Percentiles rank a stretch among this genome's conserved stretches.
Evolutionary conservation across 2,329 filamentous ascomycete genomes (phyloP).

Genomic region (Alternaria tenuissima): DNA sequence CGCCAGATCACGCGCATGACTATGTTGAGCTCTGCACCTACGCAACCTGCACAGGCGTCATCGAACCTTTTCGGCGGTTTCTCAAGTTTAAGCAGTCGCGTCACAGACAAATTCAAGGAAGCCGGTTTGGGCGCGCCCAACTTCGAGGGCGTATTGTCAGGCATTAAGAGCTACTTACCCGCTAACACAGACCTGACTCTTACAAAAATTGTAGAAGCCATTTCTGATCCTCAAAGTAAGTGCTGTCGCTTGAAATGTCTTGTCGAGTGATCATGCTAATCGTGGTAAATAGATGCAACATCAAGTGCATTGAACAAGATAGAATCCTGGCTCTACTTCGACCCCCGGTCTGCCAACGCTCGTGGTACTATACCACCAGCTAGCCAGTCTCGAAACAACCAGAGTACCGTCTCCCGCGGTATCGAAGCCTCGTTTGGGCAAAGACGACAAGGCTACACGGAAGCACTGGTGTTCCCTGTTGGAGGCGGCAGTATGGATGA

Average conservation of each 20-base stretch:
- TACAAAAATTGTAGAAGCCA: constrained; percentile 96
- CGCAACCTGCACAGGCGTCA: constrained; percentile 69
- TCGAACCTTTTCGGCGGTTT: constrained; percentile 92
- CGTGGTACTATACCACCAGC: constrained; percentile 89
- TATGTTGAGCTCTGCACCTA: constrained; percentile 87
- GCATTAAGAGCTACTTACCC: constrained; percentile 98
- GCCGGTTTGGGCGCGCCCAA: constrained; percentile 80
- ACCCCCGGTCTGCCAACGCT: constrained; percentile 91
- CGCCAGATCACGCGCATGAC: constrained; percentile 97
- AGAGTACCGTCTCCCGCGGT: constrained; percentile 60
- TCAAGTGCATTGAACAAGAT: constrained; percentile 95
- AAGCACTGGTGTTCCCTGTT: constrained; percentile 89
- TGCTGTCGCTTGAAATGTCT: background rate
- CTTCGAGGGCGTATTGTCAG: constrained; percentile 91
- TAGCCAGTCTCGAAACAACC: constrained; percentile 60
- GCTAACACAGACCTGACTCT: constrained; percentile 94
- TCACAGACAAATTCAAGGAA: constrained; percentile 94
- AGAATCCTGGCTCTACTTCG: constrained; percentile 96
- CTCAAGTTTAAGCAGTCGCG: constrained; percentile 86
- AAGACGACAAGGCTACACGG: constrained; percentile 84
- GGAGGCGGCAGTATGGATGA: constrained; percentile 99
- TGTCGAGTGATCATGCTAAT: background rate
- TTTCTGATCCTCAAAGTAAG: constrained; percentile 87
- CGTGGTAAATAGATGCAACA: constrained; percentile 66
- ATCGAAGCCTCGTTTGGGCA: constrained; percentile 89